Evolutionary conservation across 2,329 filamentous ascomycete genomes (phyloP), one percentile per base, ranked within the genome.

Genomic region (Cladobotryum protrusum): DNA sequence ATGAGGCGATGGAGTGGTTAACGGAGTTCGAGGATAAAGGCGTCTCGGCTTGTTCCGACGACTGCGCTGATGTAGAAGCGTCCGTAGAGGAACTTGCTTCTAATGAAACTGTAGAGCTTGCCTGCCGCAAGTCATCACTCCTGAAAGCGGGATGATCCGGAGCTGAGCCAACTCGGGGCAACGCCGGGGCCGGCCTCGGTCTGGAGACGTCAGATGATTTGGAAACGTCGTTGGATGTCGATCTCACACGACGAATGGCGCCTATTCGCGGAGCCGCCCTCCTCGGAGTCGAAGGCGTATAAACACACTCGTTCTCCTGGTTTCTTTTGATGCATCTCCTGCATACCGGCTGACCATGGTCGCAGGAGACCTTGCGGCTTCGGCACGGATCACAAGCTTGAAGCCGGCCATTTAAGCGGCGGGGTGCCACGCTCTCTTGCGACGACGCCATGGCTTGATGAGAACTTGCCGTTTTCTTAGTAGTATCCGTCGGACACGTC

Each of bases 331-430:
- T 60, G 49, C 70, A 72, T 43, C 69, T 60, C 32, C 58, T 60
- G 50, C 69, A 72, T 4, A 66, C 52, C 0, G 69, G 69, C 5
- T 65, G 65, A 0, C 56, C 56, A 49, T 71, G 66, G 49, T 72
- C 69, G 56, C 70, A 72, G 8, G 68, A 66, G 6, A 71, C 64
- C 46, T 71, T 71, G n/a, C 67, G 65, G 42, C 59, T 64, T 24
- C 66, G 61, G 45, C 68, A 71, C 8, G 67, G 67, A 59, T 70
- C 47, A 37, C 59, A 59, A 18, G 56, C 54, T 29, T 55, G 56
- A 1, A 50, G 52, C 3, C 56, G 48, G 4, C 58, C 59, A 35
- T 60, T 59, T 46, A 36, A 64, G 32, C 65, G 57, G 17, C 64
- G 64, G 48, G 54, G 52, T 35, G 46, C 46, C 36, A 33, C 12